Conservation (phyloP, 2,329 filamentous ascomycete genomes). For the Nemania sp. region DNA sequence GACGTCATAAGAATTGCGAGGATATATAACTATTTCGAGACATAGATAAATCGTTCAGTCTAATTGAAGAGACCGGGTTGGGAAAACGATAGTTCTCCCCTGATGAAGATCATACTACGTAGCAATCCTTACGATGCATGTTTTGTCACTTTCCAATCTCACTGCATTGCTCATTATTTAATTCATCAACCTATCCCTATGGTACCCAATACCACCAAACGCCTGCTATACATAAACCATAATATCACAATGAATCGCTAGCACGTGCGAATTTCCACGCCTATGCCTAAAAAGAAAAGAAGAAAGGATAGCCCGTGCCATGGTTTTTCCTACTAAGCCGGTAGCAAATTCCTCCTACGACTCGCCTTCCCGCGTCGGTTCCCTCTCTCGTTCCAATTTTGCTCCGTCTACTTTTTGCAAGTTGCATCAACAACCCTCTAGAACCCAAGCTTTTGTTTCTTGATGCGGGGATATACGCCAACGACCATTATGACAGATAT, state of each 20-base stretch:
- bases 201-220: slow-evolving; percentile 16
- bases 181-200: background rate
- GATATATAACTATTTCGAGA: background rate
- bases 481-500: slow-evolving; percentile 73
- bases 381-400: background rate
- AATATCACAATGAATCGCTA: background rate
- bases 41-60: too few species aligned
- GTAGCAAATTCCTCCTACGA: background rate
- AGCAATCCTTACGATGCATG: background rate
- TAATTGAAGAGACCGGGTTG: background rate
- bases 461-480: slow-evolving; percentile 82
- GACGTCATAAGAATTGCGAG: background rate
- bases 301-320: background rate
- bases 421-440: slow-evolving; percentile 9
- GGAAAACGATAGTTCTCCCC: background rate
- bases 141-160: background rate
- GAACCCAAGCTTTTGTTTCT: slow-evolving; percentile 84
- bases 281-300: slow-evolving; percentile 13
- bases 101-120: background rate
- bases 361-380: background rate
- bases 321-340: background rate
- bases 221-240: slow-evolving; percentile 18
- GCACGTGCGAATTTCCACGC: background rate
- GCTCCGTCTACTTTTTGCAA: background rate
- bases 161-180: background rate